Percentiles rank a stretch among this genome's conserved stretches.
Conservation (phyloP, 192 early-diverging fungal species). For the Entomortierella beljakovae region DNA sequence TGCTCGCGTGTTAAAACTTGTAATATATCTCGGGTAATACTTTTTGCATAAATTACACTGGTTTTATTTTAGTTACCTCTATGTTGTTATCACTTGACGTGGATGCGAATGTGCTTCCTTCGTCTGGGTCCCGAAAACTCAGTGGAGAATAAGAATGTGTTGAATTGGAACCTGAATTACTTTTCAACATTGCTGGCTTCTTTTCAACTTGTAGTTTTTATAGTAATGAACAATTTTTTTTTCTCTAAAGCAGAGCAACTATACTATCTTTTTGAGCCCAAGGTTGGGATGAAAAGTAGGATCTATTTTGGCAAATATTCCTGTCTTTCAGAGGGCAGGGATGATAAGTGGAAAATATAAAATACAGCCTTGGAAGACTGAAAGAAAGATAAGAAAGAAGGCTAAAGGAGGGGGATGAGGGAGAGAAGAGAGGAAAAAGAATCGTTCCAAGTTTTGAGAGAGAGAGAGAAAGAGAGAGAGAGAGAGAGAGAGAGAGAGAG, state of each 20-base stretch:
- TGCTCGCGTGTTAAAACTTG: too few species aligned
- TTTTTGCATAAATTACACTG: background rate
- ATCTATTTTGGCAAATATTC: too few species aligned
- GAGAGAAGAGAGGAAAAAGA: background rate
- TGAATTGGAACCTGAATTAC: background rate
- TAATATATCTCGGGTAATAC: too few species aligned
- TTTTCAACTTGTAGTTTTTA: background rate
- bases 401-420: too few species aligned
- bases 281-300: too few species aligned
- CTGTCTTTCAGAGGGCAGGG: too few species aligned
- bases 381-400: too few species aligned
- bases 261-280: background rate
- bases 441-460: too few species aligned
- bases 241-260: background rate
- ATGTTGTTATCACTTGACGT: background rate
- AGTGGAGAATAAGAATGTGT: constrained; percentile 24
- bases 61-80: background rate
- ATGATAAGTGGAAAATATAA: too few species aligned
- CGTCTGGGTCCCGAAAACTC: constrained; percentile 12
- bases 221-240: background rate
- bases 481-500: background rate
- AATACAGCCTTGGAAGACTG: too few species aligned
- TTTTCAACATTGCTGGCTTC: constrained; percentile 9
- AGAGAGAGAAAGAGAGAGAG: background rate
- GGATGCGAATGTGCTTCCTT: background rate